A percentile compares a stretch with the other conserved stretches of the same genome.
Conservation (phyloP, 2,329 filamentous ascomycete genomes). For the Thielaviopsis punctulata region DNA sequence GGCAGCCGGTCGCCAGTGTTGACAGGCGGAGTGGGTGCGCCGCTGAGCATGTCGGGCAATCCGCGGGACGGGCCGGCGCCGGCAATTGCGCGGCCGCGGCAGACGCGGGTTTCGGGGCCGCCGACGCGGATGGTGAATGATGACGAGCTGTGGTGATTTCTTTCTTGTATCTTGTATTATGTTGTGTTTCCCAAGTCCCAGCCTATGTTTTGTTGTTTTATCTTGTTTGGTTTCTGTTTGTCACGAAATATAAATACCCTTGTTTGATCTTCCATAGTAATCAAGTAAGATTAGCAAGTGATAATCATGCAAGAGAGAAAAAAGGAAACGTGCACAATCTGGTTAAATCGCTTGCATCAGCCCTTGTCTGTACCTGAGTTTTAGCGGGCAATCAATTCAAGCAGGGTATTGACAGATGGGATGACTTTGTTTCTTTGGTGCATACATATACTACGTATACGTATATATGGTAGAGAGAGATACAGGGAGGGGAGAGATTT, state of each 20-base stretch:
- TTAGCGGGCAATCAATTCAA: too few species aligned
- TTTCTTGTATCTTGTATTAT: neutral
- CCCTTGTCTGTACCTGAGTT: neutral
- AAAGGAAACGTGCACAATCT: neutral
- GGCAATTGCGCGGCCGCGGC: neutral
- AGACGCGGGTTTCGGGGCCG: slow-evolving; percentile 1
- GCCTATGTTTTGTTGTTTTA: neutral
- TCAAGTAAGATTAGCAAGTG: neutral
- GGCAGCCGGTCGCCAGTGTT: neutral
- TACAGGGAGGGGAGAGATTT: too few species aligned
- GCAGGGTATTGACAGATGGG: too few species aligned
- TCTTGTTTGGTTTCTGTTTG: neutral
- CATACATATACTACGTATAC: too few species aligned
- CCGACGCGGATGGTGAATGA: slow-evolving; percentile 10
- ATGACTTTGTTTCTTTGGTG: too few species aligned
- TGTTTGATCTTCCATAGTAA: neutral
- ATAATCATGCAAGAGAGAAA: too few species aligned
- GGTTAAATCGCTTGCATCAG: neutral
- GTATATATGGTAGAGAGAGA: too few species aligned
- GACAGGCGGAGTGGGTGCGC: neutral
- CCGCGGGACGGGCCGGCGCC: slow-evolving; percentile 6
- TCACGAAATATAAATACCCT: neutral
- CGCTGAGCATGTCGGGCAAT: slow-evolving; percentile 4
- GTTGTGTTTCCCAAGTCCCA: too few species aligned
- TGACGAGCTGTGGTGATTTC: slow-evolving; percentile 10